Evolutionary conservation across 2,329 filamentous ascomycete species (phyloP), one percentile per base, ranked within the genome.

Genomic region (Sporothrix brasiliensis): DNA sequence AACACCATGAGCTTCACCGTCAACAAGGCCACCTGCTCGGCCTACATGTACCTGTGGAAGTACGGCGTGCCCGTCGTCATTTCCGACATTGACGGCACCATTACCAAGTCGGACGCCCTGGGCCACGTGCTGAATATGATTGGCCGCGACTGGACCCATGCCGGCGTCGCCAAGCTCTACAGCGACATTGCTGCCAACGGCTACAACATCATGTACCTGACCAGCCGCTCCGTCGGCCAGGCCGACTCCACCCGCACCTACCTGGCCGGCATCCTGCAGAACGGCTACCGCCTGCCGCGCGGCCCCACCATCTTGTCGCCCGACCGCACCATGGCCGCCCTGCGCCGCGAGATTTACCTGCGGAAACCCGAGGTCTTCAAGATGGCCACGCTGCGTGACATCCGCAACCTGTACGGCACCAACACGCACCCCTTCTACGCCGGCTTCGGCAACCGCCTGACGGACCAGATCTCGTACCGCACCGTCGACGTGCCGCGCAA

Each of bases 341-440:
- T 99, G 41, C 87, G 95, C 70, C 89, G 95, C 63, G 95, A 99
- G 79, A 88, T 99, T 6, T 99, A 99, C 78, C 85, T 99, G 34
- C 89, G 95, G 68, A 98, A 99, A 79, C 96, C 95, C 0, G 94
- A 99, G 78, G 93, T 99, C 9, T 99, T 99, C 87, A 99, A 99
- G 81, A 99, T 99, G 96, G 93, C 95, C 2, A 99, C 95, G 73
- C 83, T 99, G 24, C 89, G 95, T 53, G 95, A 99, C 79, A 98
- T 99, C 75, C 89, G 94, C 77, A 92, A 90, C 71, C 85, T 99
- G 0, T 99, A 97, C 77, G 90, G 89, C 2, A 85, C 88, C 0
- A 88, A 91, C 34, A 84, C 88, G 54, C 93, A 90, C 21, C 94
- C 95, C 0, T 99, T 99, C 77, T 98, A 97, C 77, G 96, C 96